Base-by-base conservation (phyloP, 1,284 basidiomycete species). In the Ganoderma leucocontextum region DNA sequence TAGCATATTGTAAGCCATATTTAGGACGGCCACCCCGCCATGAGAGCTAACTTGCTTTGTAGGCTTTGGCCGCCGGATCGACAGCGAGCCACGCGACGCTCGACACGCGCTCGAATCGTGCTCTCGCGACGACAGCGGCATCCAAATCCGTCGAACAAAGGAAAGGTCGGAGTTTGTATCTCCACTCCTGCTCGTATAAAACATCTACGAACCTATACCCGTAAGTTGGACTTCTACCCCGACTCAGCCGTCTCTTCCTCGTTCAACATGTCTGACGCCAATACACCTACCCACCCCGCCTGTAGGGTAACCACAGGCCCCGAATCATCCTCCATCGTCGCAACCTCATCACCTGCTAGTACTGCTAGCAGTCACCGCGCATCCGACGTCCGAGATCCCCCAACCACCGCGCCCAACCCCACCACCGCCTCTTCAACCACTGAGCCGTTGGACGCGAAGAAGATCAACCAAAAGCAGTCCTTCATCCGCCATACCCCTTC, bases 131-230 rank as follows among this genome's bases (percentile, higher is more conserved):
- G 4, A 49, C 8, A 22, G n/a, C n/a, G 47, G 7, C 0, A 0
- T 25, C 22, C 47, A 10, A 22, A 22, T 57, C 7, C 8, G 55
- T 35, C 15, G 55, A 29, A 57, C 55, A 57, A 57, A 57, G 33
- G 35, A 57, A 36, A 25, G 55, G 8, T 57, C 55, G 55, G 55
- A 36, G 35, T 57, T 57, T n/a, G 29, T 19, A 57, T 38, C 55
- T 53, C 22, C 22, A 6, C 19, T 8, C 13, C 53, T 17, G 33
- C 33, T 35, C 15, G 15, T 57, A 57, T 57, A 57, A 19, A 38
- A 57, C 3, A 6, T 5, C 13, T 9, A 25, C 52, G 47, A n/a
- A n/a, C n/a, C n/a, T n/a, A n/a, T n/a, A 53, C 15, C 13, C 52
- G 52, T 53, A 53, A 53, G 52, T 53, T 53, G 19, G 29, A 53